These are phyloP conservation scores for Aurinia saxatilis DNA, from an alignment of 345 rosid genomes.

Conservation along the genomic window DNA sequence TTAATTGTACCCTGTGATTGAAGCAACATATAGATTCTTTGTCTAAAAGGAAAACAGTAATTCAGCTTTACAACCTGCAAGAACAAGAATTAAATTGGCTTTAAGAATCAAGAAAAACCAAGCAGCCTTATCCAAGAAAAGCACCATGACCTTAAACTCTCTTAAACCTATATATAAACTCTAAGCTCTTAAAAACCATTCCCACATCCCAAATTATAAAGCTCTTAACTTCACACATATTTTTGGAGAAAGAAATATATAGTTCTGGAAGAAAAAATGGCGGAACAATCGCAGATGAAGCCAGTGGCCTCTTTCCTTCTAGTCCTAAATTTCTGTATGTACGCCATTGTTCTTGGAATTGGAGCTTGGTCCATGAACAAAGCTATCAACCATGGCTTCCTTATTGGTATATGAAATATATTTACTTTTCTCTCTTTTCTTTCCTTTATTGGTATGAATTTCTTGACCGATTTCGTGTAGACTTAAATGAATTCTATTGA, in stretches of 20 bases:
- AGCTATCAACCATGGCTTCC: slow-evolving; percentile 74
- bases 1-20: slow-evolving; percentile 21
- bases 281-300: slow-evolving; percentile 36
- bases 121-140: slow-evolving; percentile 64
- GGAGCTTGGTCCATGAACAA: slow-evolving; percentile 80
- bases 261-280: slow-evolving; percentile 31
- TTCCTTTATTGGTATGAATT: neutral
- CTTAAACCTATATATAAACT: slow-evolving; percentile 18
- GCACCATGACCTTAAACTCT: slow-evolving; percentile 31
- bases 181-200: neutral
- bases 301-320: slow-evolving; percentile 53
- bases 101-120: slow-evolving; percentile 28
- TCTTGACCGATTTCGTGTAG: neutral
- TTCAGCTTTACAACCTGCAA: slow-evolving; percentile 23
- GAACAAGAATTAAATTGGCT: neutral
- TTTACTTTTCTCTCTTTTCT: neutral
- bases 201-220: slow-evolving; percentile 16
- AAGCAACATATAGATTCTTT: slow-evolving; percentile 24
- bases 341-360: slow-evolving; percentile 57
- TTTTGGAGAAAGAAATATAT: no score
- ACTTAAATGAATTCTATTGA: neutral
- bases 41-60: neutral
- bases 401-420: slow-evolving; percentile 45
- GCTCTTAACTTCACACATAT: neutral
- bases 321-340: slow-evolving; percentile 73